Base-by-base conservation (phyloP, 192 early-diverging fungal species). In the Jimgerdemannia lactiflua region DNA sequence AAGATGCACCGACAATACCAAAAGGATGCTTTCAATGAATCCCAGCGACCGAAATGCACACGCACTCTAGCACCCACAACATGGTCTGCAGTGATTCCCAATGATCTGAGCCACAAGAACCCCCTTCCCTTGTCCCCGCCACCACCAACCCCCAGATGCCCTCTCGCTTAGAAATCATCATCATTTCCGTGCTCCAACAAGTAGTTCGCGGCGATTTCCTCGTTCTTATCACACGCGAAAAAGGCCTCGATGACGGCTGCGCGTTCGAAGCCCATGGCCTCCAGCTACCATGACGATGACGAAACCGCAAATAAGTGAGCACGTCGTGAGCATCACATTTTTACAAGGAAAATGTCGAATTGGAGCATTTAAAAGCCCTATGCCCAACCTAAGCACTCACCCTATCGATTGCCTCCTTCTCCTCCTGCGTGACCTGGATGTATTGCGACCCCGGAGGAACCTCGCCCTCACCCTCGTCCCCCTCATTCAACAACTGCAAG, bases 181-280 rank as follows among this genome's bases (percentile, higher is more conserved):
- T 94, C 90, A 64, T 84, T 39, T 9, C 86, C 86, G 71, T 94
- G 87, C 42, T 98, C 95, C 83, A 98, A 96, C 79, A 99, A 77
- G 80, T 94, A 98, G 83, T 98, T 98, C 18, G 97, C 98, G 1
- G 98, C 94, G 78, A 97, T 80, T 79, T 99, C 94, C 86, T 99
- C 98, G 83, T 98, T 95, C 82, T 96, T 97, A 73, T 99, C 98
- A 79, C 98, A 99, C 17, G 95, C 94, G 85, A 99, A 89, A 85
- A 90, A 99, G 40, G 98, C 98, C 83, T 98, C 94, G 72, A 97
- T 90, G 49, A 91, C 98, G 4, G 88, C 70, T 63, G 88, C 88
- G 65, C 94, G 87, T 72, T 92, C 90, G 79, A 99, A 98, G 4
- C 98, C 98, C 41, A 98, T 85, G 17, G 79, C 93, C 79, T 90